phyloP scores from a whole-genome alignment of 179 eudicot species.

The Beta macrorhiza region DNA sequence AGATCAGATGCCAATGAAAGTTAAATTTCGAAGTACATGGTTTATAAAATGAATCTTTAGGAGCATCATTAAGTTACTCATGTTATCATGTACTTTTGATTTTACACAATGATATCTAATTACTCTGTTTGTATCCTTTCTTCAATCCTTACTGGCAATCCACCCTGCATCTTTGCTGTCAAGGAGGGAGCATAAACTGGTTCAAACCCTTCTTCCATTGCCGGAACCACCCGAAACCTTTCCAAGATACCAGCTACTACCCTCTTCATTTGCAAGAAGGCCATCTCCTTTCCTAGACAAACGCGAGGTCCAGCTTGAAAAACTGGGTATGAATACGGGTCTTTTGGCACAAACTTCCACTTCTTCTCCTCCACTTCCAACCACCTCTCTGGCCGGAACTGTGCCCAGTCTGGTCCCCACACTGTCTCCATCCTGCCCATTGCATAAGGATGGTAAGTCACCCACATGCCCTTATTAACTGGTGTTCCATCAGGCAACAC shows the following conservation, averaged over 20 bases:
- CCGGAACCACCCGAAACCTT: constrained; percentile 50
- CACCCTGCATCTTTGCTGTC: constrained; percentile 57
- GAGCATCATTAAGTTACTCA: no score
- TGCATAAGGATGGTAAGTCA: constrained; percentile 62
- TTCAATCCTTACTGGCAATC: constrained; percentile 51
- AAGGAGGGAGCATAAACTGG: constrained; percentile 41
- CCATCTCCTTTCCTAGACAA: constrained; percentile 64
- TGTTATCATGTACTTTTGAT: no score
- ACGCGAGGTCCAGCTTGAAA: constrained; percentile 63
- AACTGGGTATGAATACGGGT: constrained; percentile 48
- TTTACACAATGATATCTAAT: background rate
- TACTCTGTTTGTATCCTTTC: constrained; percentile 19
- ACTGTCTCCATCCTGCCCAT: constrained; percentile 65
- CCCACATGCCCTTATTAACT: constrained; percentile 53
- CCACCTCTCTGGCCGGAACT: constrained; percentile 64
- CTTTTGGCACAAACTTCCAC: constrained; percentile 36
- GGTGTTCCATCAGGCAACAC: constrained; percentile 57
- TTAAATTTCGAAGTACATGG: no score
- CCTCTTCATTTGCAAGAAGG: constrained; percentile 62
- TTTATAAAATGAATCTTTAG: no score
- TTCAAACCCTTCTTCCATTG: constrained; percentile 32
- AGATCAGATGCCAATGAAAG: no score
- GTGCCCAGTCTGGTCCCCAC: constrained; percentile 59
- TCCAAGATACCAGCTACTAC: constrained; percentile 40
- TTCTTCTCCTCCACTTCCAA: constrained; percentile 30